These are phyloP conservation scores for Yarrowia sp. DNA, from an alignment of 805 yeast species.

Conservation along the genomic window DNA sequence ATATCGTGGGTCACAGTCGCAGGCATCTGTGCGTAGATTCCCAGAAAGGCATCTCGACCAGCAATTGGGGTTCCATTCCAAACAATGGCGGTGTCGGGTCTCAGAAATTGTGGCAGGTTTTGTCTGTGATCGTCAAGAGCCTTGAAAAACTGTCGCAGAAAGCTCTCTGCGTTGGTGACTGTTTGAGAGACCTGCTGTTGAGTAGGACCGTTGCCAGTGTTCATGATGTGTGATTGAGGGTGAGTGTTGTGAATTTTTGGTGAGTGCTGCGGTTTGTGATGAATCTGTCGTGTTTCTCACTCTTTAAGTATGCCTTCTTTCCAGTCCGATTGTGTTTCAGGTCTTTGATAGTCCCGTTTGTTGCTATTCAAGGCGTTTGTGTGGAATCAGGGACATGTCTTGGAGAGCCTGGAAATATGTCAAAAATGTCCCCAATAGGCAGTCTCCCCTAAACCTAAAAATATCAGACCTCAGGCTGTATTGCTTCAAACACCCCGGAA, in stretches of 20 bases:
- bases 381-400: slow-evolving; percentile 4
- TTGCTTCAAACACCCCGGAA: not conserved
- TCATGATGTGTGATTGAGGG: slow-evolving; percentile 1
- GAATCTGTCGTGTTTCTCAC: not conserved
- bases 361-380: slow-evolving; percentile 3
- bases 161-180: slow-evolving; percentile 42
- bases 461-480: not conserved
- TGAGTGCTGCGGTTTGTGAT: not conserved
- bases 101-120: slow-evolving; percentile 44
- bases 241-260: not conserved
- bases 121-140: slow-evolving; percentile 49
- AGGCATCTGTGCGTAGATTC: slow-evolving; percentile 51
- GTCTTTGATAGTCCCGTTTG: not conserved
- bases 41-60: slow-evolving; percentile 51
- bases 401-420: not conserved
- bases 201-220: not conserved
- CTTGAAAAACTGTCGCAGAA: slow-evolving; percentile 48
- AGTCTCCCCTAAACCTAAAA: not conserved
- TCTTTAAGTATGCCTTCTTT: too few relatives aligned
- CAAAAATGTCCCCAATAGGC: slow-evolving; percentile 17
- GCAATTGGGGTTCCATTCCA: slow-evolving; percentile 55
- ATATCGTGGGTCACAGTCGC: slow-evolving; percentile 49
- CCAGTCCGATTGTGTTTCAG: too few relatives aligned
- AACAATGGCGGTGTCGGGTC: slow-evolving; percentile 51
- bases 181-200: slow-evolving; percentile 21